Evolutionary conservation across 176 grass and related monocot species (phyloP), one percentile per base, ranked within the genome.

Genomic region (Echinochloa phyllopogon): DNA sequence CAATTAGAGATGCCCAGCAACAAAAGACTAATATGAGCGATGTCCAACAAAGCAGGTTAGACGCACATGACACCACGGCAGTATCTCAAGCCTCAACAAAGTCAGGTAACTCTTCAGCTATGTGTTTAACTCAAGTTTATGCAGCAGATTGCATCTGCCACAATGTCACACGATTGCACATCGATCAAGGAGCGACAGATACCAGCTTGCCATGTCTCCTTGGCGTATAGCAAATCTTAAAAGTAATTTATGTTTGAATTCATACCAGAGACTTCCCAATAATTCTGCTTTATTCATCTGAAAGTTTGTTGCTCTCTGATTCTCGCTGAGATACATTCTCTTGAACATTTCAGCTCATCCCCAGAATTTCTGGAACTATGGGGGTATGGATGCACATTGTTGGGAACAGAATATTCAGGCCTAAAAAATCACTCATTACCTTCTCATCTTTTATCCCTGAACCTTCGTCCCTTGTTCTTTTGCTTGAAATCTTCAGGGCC

Each of bases 401-500:
- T 48, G 47, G 18, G 6, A 29, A 33, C 2, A 39, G 52, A 80
- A 53, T 13, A 72, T 12, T 48, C 56, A 57, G 7, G 7, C 20
- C 45, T 82, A 33, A 59, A 61, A 71, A 17, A 80, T 50, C 49
- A 55, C 64, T 81, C 63, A 49, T 43, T 24, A 33, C 17, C 18
- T 72, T 78, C 16, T 79, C 44, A 86, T 48, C 38, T 63, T 55
- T 89, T 80, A 20, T 60, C 65, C 61, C 61, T 85, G 27, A 66
- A 61, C 47, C 67, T 79, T 92, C 62, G 86, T 27, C 40, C 75
- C 65, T 86, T 83, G 14, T 47, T 60, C 45, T 90, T 94, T 64
- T 14, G 9, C 24, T 81, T 94, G 40, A 94, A 94, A 82, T 97
- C 88, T 86, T 90, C 79, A 36, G 92, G 90, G 44, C 92, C 83